phyloP scores from a whole-genome alignment of 768 basidiomycete species.

The Phaffia australis region DNA sequence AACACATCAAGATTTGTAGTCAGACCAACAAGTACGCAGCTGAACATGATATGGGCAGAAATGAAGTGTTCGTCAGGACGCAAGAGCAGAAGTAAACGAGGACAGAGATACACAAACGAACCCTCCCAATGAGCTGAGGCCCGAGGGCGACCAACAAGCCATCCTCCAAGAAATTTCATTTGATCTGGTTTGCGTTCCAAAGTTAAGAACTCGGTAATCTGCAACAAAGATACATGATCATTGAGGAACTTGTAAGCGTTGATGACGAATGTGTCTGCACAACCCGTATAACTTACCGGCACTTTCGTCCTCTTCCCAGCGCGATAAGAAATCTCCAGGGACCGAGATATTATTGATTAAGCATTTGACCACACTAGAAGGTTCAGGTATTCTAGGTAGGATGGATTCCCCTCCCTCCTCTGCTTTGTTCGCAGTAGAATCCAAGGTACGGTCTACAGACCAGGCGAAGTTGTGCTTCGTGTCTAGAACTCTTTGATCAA shows the following conservation, averaged over 20 bases:
- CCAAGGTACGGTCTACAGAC: no score
- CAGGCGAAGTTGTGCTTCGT: no score
- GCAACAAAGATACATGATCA: not conserved
- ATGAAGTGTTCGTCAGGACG: not conserved
- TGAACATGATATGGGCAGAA: not conserved
- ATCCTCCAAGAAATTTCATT: slow-evolving; percentile 8
- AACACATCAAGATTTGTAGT: slow-evolving; percentile 10
- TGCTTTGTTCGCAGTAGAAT: no score
- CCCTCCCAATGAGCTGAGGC: slow-evolving; percentile 11
- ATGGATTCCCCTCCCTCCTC: no score
- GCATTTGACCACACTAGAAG: no score
- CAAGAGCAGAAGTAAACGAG: not conserved
- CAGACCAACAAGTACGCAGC: not conserved
- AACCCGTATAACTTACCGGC: no score
- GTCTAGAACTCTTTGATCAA: no score
- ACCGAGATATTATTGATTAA: no score
- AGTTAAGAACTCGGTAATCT: slow-evolving; percentile 5
- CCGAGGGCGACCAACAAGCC: slow-evolving; percentile 18
- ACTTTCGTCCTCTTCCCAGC: no score
- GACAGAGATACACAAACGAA: not conserved
- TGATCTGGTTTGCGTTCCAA: not conserved
- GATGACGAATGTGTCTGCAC: no score
- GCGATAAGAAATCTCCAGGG: no score
- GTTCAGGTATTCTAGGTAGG: no score
- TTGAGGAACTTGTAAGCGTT: not conserved